A percentile compares a stretch with the other conserved stretches of the same genome.
These are phyloP conservation scores for Exophiala dermatitidis DNA, from an alignment of 2,329 filamentous ascomycete genomes.

Conservation along the genomic window DNA sequence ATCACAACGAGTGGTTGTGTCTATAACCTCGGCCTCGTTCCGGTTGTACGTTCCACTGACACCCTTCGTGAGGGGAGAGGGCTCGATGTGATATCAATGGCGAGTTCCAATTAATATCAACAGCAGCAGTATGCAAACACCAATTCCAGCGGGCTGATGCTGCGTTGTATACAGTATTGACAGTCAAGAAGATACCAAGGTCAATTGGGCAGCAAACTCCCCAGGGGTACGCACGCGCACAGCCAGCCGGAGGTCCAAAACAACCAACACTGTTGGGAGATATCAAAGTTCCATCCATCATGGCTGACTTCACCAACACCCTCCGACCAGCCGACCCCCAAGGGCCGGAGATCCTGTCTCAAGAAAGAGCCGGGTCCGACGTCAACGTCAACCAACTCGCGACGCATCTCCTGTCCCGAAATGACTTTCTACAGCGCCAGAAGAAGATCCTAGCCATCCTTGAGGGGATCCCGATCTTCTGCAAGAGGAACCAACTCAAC, in stretches of 20 bases:
- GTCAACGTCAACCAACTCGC: constrained; percentile 42
- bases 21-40: not conserved
- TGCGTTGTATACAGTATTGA: too few relatives aligned
- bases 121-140: too few relatives aligned
- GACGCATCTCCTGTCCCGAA: constrained; percentile 40
- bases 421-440: constrained; percentile 46
- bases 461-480: constrained; percentile 43
- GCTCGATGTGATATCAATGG: not conserved
- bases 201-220: too few relatives aligned
- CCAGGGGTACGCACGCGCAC: too few relatives aligned
- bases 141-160: too few relatives aligned
- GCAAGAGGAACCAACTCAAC: constrained; percentile 46
- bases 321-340: constrained; percentile 42
- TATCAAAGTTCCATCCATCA: not conserved
- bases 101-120: too few relatives aligned
- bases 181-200: too few relatives aligned
- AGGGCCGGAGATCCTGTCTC: constrained; percentile 41
- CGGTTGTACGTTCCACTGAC: not conserved
- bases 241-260: too few relatives aligned
- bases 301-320: constrained; percentile 44
- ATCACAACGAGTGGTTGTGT: constrained; percentile 7
- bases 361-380: constrained; percentile 41
- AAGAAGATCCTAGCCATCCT: constrained; percentile 41
- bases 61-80: not conserved
- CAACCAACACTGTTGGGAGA: too few relatives aligned